A percentile compares a stretch with the other conserved stretches of the same genome.
phyloP scores from a whole-genome alignment of 306 rosid species.

The Ziziphus jujuba region DNA sequence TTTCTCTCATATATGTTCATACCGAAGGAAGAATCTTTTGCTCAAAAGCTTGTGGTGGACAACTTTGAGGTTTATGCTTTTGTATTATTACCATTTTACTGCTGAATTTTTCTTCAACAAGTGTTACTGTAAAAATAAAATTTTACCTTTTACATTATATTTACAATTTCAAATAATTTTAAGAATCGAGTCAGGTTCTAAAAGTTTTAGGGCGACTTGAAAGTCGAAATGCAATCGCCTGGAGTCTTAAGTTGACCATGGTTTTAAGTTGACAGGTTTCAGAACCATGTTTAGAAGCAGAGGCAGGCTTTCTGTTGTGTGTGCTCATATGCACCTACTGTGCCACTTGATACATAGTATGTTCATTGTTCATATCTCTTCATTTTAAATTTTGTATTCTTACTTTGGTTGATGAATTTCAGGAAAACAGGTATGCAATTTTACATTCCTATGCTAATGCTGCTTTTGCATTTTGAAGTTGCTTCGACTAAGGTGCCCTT shows the following conservation, averaged over 20 bases:
- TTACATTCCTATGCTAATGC: slow-evolving; percentile 41
- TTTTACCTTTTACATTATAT: background rate
- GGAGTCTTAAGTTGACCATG: background rate
- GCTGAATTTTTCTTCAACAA: background rate
- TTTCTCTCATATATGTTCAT: too few species aligned
- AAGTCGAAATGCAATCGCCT: background rate
- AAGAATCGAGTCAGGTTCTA: background rate
- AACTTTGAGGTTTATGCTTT: too few species aligned
- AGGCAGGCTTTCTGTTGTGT: background rate
- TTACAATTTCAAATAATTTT: background rate
- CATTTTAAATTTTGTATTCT: slow-evolving; percentile 21
- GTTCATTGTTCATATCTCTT: slow-evolving; percentile 12
- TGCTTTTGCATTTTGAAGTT: slow-evolving; percentile 51
- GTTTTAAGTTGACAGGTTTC: background rate
- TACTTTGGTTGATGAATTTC: slow-evolving; percentile 38
- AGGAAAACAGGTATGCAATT: slow-evolving; percentile 96
- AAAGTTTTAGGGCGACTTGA: background rate
- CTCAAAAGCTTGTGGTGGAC: too few species aligned
- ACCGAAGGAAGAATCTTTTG: too few species aligned
- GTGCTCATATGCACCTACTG: background rate
- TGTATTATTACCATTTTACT: background rate
- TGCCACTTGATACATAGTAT: too few species aligned
- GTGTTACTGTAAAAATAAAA: background rate
- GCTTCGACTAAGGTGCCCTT: slow-evolving; percentile 84
- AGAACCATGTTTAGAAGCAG: background rate